A percentile compares a stretch with the other conserved stretches of the same genome.
phyloP scores from a whole-genome alignment of 169 alveolate species.

The Theileria orientalis region DNA sequence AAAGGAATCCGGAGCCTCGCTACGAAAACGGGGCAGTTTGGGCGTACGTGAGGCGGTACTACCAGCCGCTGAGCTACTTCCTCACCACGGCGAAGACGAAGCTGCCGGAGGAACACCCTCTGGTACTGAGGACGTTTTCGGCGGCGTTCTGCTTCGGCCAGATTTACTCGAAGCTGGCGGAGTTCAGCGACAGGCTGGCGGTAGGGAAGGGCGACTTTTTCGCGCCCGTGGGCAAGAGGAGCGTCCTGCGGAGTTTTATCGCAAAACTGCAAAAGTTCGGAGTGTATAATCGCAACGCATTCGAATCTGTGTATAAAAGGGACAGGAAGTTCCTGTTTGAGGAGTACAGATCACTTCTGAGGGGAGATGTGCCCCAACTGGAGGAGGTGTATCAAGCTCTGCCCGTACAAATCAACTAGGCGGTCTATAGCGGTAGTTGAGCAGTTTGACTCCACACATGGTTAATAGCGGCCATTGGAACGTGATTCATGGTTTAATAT shows the following conservation, averaged over 20 bases:
- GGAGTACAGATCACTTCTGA: conserved; percentile 9
- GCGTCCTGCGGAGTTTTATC: conserved; percentile 17
- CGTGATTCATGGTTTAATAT: no score
- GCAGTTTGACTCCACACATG: no score
- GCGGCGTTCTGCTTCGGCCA: conserved; percentile 54
- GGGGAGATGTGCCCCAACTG: no score
- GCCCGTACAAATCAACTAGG: no score
- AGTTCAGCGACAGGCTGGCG: background rate
- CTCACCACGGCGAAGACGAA: conserved; percentile 18
- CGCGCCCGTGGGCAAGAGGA: conserved; percentile 15
- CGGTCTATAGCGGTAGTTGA: no score
- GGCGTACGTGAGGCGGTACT: conserved; percentile 25
- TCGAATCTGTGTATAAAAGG: background rate
- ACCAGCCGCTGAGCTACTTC: conserved; percentile 44
- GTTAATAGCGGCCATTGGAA: no score
- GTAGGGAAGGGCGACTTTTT: conserved; percentile 18
- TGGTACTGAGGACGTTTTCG: conserved; percentile 49
- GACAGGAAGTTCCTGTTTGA: conserved; percentile 13
- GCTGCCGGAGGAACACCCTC: conserved; percentile 38
- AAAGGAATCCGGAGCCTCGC: conserved; percentile 24
- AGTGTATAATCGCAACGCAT: conserved; percentile 24
- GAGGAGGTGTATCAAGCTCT: no score
- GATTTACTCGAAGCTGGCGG: conserved; percentile 12
- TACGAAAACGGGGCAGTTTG: conserved; percentile 32
- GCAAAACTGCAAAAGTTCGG: background rate